Conservation (phyloP, 805 yeast genomes). For the Priceomyces carsonii region DNA sequence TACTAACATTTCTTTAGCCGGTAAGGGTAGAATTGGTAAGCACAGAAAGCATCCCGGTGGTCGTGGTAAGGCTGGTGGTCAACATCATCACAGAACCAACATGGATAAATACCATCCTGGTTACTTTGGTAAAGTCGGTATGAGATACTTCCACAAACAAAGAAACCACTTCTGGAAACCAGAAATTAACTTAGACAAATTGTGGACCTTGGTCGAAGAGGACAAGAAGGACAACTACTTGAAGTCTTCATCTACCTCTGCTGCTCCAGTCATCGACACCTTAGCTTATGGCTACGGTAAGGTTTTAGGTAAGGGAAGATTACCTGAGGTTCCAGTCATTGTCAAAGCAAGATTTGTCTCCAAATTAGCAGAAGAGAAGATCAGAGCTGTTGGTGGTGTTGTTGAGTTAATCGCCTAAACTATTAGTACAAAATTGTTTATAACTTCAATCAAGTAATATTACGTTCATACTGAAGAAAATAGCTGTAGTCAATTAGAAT, state of each 20-base stretch:
- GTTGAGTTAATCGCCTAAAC: conserved; percentile 96
- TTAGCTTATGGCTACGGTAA: conserved; percentile 99
- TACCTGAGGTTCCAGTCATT: conserved; percentile 97
- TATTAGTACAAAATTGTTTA: conserved; percentile 9
- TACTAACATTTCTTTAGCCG: conserved; percentile 67
- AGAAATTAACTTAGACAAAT: conserved; percentile 95
- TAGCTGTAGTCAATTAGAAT: no score
- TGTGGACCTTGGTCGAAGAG: conserved; percentile 95
- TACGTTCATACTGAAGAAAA: conserved; percentile 10
- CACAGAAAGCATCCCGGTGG: conserved; percentile 99
- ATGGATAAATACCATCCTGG: conserved; percentile 99
- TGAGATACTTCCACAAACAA: conserved; percentile 99
- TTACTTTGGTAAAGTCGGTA: conserved; percentile 99
- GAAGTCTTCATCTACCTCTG: conserved; percentile 75
- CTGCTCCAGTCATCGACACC: conserved; percentile 99
- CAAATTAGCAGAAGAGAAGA: conserved; percentile 99
- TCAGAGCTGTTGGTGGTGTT: conserved; percentile 99
- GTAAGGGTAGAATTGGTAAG: conserved; percentile 99
- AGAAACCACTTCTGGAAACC: conserved; percentile 96
- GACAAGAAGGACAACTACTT: conserved; percentile 94
- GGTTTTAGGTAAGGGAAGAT: conserved; percentile 98
- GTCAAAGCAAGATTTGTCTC: conserved; percentile 99
- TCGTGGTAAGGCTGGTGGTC: conserved; percentile 99
- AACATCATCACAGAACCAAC: conserved; percentile 99
- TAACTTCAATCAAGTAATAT: conserved; percentile 12